phyloP scores from a whole-genome alignment of 768 basidiomycete species.

The Mycena kentingensis region DNA sequence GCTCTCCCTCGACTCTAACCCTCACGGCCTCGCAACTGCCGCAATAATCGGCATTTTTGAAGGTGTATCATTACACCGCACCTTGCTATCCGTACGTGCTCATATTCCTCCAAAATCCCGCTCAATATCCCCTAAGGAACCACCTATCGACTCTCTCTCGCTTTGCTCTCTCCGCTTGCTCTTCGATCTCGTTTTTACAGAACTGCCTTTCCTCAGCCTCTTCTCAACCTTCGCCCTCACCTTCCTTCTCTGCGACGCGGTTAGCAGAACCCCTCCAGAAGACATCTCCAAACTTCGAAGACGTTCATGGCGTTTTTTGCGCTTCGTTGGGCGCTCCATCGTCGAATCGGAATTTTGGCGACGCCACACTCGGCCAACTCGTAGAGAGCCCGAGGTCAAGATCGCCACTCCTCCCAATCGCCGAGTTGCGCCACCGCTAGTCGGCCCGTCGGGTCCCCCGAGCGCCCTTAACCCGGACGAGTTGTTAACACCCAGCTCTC shows the following conservation, averaged over 20 bases:
- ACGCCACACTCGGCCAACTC: too few species aligned
- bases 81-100: constrained; percentile 14
- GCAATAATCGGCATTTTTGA: constrained; percentile 47
- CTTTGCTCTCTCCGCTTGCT: constrained; percentile 45
- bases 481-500: neutral
- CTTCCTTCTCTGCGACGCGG: constrained; percentile 12
- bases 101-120: neutral
- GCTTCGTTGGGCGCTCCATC: neutral
- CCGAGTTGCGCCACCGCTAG: neutral
- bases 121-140: constrained; percentile 22
- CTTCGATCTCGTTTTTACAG: constrained; percentile 44
- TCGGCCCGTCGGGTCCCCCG: neutral
- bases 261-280: neutral
- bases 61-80: constrained; percentile 44
- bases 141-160: constrained; percentile 39
- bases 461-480: neutral
- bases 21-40: constrained; percentile 25
- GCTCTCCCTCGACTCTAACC: constrained; percentile 22
- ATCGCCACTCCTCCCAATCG: neutral
- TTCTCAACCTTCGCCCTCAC: constrained; percentile 13
- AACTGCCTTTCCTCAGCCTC: constrained; percentile 16
- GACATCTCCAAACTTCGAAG: neutral
- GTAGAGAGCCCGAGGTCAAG: neutral
- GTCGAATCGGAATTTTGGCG: neutral
- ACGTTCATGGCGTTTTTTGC: neutral